Evolutionary conservation across 225 moss, liverwort and hornwort species (phyloP).

Genomic region (Physcomitrium patens): DNA sequence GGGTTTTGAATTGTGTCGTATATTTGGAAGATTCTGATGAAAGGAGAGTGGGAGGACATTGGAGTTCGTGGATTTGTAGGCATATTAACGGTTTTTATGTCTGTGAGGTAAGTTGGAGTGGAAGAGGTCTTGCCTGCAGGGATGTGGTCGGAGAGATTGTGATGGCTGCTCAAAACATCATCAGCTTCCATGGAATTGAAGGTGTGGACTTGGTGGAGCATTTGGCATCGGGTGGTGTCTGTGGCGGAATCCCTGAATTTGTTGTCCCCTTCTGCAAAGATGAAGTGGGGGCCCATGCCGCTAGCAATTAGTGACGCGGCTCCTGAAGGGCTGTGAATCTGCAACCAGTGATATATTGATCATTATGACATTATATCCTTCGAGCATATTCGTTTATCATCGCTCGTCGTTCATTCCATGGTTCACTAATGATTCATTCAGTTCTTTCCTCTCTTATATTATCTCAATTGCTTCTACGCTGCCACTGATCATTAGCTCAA

Average conservation of each 20-base stretch:
- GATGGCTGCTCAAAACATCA: slow-evolving; percentile 69
- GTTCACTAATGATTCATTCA: neutral
- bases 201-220: slow-evolving; percentile 69
- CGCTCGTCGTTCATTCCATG: neutral
- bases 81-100: neutral
- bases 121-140: slow-evolving; percentile 54
- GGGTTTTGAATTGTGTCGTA: too few relatives aligned
- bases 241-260: slow-evolving; percentile 69
- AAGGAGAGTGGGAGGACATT: neutral
- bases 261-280: slow-evolving; percentile 85
- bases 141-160: slow-evolving; percentile 72
- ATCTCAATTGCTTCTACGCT: too few relatives aligned
- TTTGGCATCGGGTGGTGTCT: slow-evolving; percentile 56
- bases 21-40: too few relatives aligned
- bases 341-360: slow-evolving; percentile 38
- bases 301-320: slow-evolving; percentile 57
- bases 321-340: slow-evolving; percentile 84
- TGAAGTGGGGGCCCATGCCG: slow-evolving; percentile 74
- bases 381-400: neutral
- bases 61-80: neutral
- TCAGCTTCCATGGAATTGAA: slow-evolving; percentile 82
- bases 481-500: too few relatives aligned
- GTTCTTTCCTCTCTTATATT: neutral
- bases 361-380: neutral
- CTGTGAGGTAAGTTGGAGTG: neutral